Evolutionary conservation across 2,329 filamentous ascomycete genomes (phyloP), one percentile per base, ranked within the genome.

Genomic region (Pestalotiopsis sp.): DNA sequence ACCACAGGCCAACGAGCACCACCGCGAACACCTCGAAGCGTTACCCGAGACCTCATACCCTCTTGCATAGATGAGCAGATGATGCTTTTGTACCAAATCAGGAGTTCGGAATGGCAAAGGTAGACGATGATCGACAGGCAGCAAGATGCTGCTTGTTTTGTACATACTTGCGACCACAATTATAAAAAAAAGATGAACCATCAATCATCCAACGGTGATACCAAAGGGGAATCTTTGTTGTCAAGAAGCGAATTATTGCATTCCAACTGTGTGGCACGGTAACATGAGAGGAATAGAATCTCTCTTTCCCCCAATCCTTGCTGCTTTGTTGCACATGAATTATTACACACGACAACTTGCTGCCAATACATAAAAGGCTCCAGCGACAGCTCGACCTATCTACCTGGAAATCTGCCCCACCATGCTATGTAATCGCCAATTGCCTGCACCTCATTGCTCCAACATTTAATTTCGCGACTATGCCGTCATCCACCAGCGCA

Each of bases 1-100:
- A 22, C n/a, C 5, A 55, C 70, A 98, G 95, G 95, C 95, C 70
- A 89, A 98, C 78, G 94, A 97, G 80, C 92, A 97, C 77, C 89
- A 98, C 86, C 89, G 93, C 78, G 86, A 91, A 79, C 89, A 94
- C 79, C 89, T 98, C 73, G 89, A 98, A 83, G 91, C 94, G 67
- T 87, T 95, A 17, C 91, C 94, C 38, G 83, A 88, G 72, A 94
- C 92, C 20, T 90, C 92, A 70, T 97, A 96, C 80, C 95, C 95
- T 52, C 87, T 98, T 67, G 86, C 82, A 78, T 85, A 69, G 59
- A 67, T 59, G n/a, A 39, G 38, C 30, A 48, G 44, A 13, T 57
- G 17, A 56, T 30, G 40, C 14, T 65, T 35, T 44, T 65, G 62
- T 65, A 65, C 30, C 24, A 57, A 65, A 26, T 20, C 26, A 22